Conservation (phyloP, 2,329 filamentous ascomycete genomes). For the Alternaria alternata region DNA sequence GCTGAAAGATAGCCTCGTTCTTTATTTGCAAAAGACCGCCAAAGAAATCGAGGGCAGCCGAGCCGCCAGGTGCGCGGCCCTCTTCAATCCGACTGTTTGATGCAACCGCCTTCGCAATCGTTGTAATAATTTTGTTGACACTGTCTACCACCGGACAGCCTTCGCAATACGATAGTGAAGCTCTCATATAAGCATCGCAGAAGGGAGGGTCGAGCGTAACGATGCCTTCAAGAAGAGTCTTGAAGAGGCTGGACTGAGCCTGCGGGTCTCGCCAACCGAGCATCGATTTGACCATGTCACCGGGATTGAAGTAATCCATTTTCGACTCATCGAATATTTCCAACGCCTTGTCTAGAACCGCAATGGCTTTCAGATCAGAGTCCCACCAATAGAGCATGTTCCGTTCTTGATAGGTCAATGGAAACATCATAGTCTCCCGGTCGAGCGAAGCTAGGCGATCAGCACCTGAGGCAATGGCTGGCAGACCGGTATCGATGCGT, state of each 20-base stretch:
- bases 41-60: conserved; percentile 40
- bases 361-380: conserved; percentile 38
- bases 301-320: conserved; percentile 44
- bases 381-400: conserved; percentile 37
- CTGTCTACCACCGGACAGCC: conserved; percentile 21
- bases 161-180: conserved; percentile 44
- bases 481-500: conserved; percentile 36
- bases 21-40: conserved; percentile 28
- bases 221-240: conserved; percentile 44
- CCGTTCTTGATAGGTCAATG: conserved; percentile 36
- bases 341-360: conserved; percentile 47
- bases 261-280: conserved; percentile 28
- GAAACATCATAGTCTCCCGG: conserved; percentile 35
- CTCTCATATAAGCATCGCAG: conserved; percentile 44
- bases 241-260: conserved; percentile 26
- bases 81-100: conserved; percentile 19
- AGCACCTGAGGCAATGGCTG: conserved; percentile 8
- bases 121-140: conserved; percentile 30
- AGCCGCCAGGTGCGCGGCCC: conserved; percentile 31
- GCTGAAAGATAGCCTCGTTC: conserved; percentile 33
- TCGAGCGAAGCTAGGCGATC: conserved; percentile 35
- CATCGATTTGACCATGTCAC: conserved; percentile 46
- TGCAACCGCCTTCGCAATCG: conserved; percentile 30
- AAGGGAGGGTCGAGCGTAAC: conserved; percentile 34
- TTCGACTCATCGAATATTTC: conserved; percentile 45